Conservation (phyloP, 495 filamentous ascomycete genomes). For the Rhypophila decipiens region DNA sequence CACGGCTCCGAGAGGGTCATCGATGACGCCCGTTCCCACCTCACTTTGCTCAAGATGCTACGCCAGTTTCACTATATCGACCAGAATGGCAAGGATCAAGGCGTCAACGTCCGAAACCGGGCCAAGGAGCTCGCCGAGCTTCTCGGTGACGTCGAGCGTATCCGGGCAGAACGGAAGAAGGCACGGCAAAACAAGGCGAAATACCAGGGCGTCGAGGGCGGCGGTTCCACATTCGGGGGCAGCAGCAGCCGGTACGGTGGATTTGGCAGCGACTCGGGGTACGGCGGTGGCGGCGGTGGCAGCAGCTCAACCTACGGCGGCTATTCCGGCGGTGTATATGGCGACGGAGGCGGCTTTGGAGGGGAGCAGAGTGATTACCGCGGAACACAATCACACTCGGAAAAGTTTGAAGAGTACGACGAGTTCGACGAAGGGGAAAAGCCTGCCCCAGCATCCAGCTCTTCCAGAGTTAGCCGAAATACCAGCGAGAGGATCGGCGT, state of each 20-base stretch:
- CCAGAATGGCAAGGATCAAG: constrained; percentile 94
- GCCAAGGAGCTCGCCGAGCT: constrained; percentile 93
- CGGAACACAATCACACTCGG: constrained; percentile 49
- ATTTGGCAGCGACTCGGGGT: constrained; percentile 59
- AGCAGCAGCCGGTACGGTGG: constrained; percentile 78
- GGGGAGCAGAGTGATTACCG: constrained; percentile 55
- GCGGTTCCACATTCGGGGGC: constrained; percentile 46
- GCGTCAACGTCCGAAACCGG: constrained; percentile 93
- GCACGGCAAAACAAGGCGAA: constrained; percentile 83
- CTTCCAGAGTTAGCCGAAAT: constrained; percentile 34
- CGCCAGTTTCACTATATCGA: constrained; percentile 98
- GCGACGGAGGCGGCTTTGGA: constrained; percentile 88
- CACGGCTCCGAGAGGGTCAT: constrained; percentile 97
- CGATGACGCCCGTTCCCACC: constrained; percentile 91
- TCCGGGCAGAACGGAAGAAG: constrained; percentile 91
- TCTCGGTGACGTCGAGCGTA: constrained; percentile 86
- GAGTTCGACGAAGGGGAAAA: constrained; percentile 79
- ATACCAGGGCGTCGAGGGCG: constrained; percentile 89
- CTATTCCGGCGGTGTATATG: constrained; percentile 83
- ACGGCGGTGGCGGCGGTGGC: constrained; percentile 59
- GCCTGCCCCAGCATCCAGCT: constrained; percentile 30
- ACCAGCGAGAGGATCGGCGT: constrained; percentile 35
- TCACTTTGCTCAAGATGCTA: constrained; percentile 95
- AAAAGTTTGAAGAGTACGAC: constrained; percentile 94
- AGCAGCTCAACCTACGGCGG: constrained; percentile 62